Base-by-base conservation (phyloP, 2,329 filamentous ascomycete genomes). In the Fusarium denticulatum region DNA sequence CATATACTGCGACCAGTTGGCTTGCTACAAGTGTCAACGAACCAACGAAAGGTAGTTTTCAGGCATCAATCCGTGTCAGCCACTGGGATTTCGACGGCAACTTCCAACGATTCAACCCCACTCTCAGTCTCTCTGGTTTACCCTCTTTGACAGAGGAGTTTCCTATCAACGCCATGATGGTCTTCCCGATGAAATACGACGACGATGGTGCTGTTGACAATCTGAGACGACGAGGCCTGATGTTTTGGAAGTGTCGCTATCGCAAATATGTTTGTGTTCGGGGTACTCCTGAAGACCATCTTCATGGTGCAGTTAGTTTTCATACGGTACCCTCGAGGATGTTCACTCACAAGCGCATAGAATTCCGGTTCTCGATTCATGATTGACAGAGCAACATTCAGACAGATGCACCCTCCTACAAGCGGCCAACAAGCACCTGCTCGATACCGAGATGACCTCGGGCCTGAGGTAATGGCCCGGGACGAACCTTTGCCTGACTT, bases 11-110 rank as follows among this genome's bases (percentile, higher is more conserved):
- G 11, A 36, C 10, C 0, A 36, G 11, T 18, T 58, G 40, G 55
- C 40, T 46, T 15, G 5, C 18, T 15, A 22, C 3, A 14, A 4
- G 0, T 14, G 24, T 5, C 16, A 28, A 4, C 20, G 3, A 3
- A 20, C 8, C 12, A 14, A 14, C 24, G 2, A 26, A 46, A 20
- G 4, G 18, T 2, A 9, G 7, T 57, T 47, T 47, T 4, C 12
- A 9, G 42, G 11, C 24, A 14, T 45, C 0, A 20, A 15, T 28
- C n/a, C 0, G 10, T 0, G 55, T 11, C 0, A 34, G 4, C 3
- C 4, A 36, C 10, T 58, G 40, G 40, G 30, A 22, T 15, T 58
- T 58, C 3, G 40, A 58, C 14, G 55, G 55, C 5, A 36, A 28
- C 2, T 58, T 58, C 9, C 55, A 58, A 2, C 16, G 2, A 10